These are phyloP conservation scores for Curvularia hawaiiensis DNA, from an alignment of 2,329 filamentous ascomycete species.

Conservation along the genomic window DNA sequence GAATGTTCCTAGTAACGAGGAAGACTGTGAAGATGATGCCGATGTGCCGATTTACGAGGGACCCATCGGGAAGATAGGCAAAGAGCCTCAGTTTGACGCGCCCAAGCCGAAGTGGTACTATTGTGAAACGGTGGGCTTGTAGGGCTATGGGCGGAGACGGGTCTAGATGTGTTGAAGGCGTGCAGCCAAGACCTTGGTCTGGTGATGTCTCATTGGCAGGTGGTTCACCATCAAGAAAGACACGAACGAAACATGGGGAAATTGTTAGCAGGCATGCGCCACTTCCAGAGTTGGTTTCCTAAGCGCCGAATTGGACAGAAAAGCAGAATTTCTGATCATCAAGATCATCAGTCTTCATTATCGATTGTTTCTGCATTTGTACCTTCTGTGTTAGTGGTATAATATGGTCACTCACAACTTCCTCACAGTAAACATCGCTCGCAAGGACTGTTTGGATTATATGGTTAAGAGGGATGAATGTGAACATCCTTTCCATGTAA, in stretches of 20 bases:
- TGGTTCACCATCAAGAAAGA: neutral
- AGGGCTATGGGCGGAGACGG: neutral
- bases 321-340: neutral
- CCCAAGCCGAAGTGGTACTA: constrained; percentile 24
- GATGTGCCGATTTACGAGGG: constrained; percentile 8
- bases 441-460: neutral
- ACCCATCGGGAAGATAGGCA: constrained; percentile 12
- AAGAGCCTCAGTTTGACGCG: constrained; percentile 13
- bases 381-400: neutral
- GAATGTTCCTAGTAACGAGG: constrained; percentile 1
- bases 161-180: neutral
- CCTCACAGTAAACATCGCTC: neutral
- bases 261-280: neutral
- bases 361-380: neutral
- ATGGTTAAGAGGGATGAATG: neutral
- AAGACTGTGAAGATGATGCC: constrained; percentile 6
- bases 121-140: constrained; percentile 6
- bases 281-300: neutral
- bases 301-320: neutral
- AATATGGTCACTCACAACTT: neutral
- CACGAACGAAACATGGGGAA: neutral
- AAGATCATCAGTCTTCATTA: neutral
- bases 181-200: neutral
- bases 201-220: neutral
- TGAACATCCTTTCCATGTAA: neutral